Percentiles rank a stretch among this genome's conserved stretches.
Conservation (phyloP, 202 grass and related monocot genomes). For the Elaeis oleifera region DNA sequence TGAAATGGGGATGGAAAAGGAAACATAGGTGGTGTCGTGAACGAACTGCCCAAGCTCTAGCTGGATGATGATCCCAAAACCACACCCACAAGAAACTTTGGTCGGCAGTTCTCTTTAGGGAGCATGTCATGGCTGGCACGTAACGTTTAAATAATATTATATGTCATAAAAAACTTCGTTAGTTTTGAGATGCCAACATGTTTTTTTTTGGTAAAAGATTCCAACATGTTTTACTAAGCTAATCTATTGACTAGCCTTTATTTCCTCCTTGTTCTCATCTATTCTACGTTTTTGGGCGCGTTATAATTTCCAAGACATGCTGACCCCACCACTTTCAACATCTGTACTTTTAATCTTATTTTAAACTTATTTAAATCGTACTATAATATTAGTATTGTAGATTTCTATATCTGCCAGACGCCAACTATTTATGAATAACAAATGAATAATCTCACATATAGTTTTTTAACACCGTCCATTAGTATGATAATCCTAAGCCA, state of each 20-base stretch:
- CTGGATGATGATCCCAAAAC: constrained; percentile 7
- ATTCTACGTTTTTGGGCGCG: too few species aligned
- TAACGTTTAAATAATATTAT: background rate
- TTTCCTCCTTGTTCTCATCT: too few species aligned
- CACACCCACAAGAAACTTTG: constrained; percentile 12
- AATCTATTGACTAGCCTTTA: too few species aligned
- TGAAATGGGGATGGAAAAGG: background rate
- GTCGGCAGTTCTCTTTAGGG: background rate
- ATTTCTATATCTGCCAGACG: background rate
- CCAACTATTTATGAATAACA: background rate
- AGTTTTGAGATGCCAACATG: too few species aligned
- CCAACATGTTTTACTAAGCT: too few species aligned
- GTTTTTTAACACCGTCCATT: constrained; percentile 3
- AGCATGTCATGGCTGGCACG: background rate
- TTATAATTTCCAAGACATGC: too few species aligned
- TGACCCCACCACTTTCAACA: too few species aligned
- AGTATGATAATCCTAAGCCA: background rate
- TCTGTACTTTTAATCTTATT: background rate
- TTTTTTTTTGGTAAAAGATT: too few species aligned
- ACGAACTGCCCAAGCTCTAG: constrained; percentile 3
- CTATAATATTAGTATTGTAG: background rate
- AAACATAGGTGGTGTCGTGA: constrained; percentile 7
- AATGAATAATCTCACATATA: background rate
- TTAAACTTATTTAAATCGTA: background rate
- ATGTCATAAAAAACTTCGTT: too few species aligned